Percentiles rank a stretch among this genome's conserved stretches.
Evolutionary conservation across 257 asterid genomes (phyloP).

Genomic region (Capsicum pubescens): DNA sequence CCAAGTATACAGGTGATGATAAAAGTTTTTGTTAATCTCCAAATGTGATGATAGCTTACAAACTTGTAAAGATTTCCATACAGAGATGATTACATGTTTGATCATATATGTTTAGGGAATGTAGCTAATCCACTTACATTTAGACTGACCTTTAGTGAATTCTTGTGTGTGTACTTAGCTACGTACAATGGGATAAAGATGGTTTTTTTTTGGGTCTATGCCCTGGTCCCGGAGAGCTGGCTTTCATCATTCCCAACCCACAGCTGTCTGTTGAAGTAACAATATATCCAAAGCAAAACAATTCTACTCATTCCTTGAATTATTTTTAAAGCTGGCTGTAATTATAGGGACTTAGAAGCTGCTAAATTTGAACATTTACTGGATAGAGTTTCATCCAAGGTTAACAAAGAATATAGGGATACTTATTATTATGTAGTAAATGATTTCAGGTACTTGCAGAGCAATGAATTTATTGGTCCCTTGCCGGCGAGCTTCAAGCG

Average conservation of each 20-base stretch:
- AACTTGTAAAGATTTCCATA: too few species aligned
- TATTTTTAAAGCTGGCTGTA: not conserved
- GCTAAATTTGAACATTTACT: not conserved
- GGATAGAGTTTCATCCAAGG: not conserved
- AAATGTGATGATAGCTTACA: too few species aligned
- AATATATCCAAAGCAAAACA: too few species aligned
- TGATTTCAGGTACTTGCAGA: not conserved
- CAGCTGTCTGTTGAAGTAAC: not conserved
- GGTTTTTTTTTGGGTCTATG: not conserved
- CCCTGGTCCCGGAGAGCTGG: not conserved
- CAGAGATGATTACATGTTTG: too few species aligned
- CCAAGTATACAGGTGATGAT: too few species aligned
- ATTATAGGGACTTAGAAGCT: not conserved
- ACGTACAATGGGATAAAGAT: not conserved
- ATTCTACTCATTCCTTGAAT: too few species aligned
- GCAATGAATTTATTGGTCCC: not conserved
- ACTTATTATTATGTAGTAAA: not conserved
- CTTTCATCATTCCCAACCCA: not conserved
- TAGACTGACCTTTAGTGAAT: too few species aligned
- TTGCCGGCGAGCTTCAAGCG: not conserved
- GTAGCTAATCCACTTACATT: too few species aligned
- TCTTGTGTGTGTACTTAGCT: not conserved
- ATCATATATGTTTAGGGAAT: too few species aligned
- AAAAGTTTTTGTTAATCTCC: too few species aligned
- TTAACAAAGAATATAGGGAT: not conserved